Percentiles rank a stretch among this genome's conserved stretches.
Conservation (phyloP, 257 asterid genomes). For the Galeopsis tetrahit region DNA sequence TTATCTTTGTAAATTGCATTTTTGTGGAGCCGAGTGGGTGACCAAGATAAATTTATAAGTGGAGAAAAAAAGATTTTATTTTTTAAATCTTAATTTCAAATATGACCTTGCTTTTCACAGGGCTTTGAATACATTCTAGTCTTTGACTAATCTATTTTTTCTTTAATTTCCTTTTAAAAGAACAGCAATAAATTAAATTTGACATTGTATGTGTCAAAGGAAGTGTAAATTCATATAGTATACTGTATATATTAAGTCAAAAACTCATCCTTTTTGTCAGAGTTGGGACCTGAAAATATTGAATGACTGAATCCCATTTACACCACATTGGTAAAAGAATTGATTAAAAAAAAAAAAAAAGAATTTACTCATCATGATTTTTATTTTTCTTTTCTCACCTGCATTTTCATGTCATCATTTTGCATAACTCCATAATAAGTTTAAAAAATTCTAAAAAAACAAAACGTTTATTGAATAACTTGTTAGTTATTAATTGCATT, state of each 20-base stretch:
- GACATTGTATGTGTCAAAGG: constrained; percentile 11
- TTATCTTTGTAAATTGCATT: background rate
- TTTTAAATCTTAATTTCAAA: background rate
- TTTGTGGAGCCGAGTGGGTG: background rate
- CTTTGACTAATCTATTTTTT: background rate
- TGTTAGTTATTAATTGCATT: too few species aligned
- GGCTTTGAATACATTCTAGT: constrained; percentile 4
- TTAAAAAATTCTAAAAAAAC: too few species aligned
- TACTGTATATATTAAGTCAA: background rate
- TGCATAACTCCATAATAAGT: too few species aligned
- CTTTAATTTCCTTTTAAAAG: background rate
- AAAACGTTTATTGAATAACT: too few species aligned
- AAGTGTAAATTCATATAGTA: background rate
- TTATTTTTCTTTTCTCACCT: background rate
- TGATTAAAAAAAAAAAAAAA: too few species aligned
- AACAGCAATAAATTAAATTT: background rate
- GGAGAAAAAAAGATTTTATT: background rate
- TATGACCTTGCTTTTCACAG: background rate
- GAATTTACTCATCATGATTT: too few species aligned
- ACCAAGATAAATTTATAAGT: background rate
- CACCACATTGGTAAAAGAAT: too few species aligned
- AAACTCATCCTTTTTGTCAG: background rate
- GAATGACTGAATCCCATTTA: too few species aligned
- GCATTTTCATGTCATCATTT: background rate
- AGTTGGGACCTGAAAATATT: background rate